Conservation (phyloP, 371 early-diverging fungal species). For the Syncephalastrum monosporum region DNA sequence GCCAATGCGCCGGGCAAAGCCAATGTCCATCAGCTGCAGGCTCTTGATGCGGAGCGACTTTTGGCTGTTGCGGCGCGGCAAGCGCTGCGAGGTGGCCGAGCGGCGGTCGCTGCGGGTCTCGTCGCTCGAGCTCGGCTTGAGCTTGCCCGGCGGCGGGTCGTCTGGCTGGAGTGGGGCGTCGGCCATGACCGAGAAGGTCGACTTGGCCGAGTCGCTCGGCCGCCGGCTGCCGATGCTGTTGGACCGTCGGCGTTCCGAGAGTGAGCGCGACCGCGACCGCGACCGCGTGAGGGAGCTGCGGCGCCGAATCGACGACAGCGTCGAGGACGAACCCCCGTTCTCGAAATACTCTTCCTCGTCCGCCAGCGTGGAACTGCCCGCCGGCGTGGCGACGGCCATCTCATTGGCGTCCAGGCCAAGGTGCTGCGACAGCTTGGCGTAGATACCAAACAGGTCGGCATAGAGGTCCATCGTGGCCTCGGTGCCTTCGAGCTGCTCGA, state of each 20-base stretch:
- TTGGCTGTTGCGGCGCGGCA: slow-evolving; percentile 4
- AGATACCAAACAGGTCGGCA: slow-evolving; percentile 57
- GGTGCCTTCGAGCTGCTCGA: slow-evolving; percentile 41
- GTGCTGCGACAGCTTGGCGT: slow-evolving; percentile 50
- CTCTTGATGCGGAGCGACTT: slow-evolving; percentile 20
- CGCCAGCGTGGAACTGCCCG: too few species aligned
- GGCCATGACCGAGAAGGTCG: background rate
- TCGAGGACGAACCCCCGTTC: too few species aligned
- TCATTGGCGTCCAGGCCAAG: background rate
- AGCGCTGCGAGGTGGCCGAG: background rate
- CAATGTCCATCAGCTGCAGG: slow-evolving; percentile 19
- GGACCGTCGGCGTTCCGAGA: slow-evolving; percentile 6
- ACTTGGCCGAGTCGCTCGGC: too few species aligned
- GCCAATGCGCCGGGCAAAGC: slow-evolving; percentile 18
- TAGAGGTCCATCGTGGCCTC: slow-evolving; percentile 53
- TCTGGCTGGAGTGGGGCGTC: background rate
- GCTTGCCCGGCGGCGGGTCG: background rate
- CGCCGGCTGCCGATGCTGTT: slow-evolving; percentile 6
- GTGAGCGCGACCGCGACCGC: slow-evolving; percentile 6
- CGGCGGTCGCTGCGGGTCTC: slow-evolving; percentile 9
- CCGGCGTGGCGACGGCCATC: background rate
- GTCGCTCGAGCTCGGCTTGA: slow-evolving; percentile 17
- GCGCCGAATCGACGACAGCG: background rate
- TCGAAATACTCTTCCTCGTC: background rate
- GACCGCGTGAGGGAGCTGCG: slow-evolving; percentile 1